Base-by-base conservation (phyloP, 331 rosid genomes). In the Pyrus hybrid region DNA sequence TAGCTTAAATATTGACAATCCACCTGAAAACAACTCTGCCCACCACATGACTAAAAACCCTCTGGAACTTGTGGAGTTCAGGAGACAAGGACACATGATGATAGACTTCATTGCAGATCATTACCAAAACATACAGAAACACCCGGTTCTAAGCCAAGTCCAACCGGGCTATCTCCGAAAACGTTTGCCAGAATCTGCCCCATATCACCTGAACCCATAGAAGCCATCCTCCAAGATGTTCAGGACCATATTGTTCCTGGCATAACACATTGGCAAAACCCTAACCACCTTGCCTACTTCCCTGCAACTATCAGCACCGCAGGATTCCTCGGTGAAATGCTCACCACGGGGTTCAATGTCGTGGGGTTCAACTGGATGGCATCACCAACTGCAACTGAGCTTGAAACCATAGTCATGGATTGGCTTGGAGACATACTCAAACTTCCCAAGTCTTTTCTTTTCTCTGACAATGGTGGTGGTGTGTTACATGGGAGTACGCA, bases 371-470 rank as follows among this genome's bases (percentile, higher is more conserved):
- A 76, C 32, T 85, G 88, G 88, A 5, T 81, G 22, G 70, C 88
- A 35, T 85, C 88, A 0, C 88, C 88, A 2, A 86, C 84, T 1
- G 85, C 79, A 5, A 85, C 86, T 5, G 88, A 85, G 78, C 84
- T 85, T 1, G 88, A 79, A 65, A 66, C 30, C 61, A 26, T 85
- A 4, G 86, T 81, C 28, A 74, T 79, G 79, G 86, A 85, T 68
- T 85, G 88, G 88, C 73, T 76, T 26, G 88, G 77, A 6, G 10
- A 76, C 28, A 75, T 82, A 77, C 77, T 85, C 8, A 29, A 71
- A 6, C 84, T 85, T 25, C 86, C 88, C 5, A 73, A 76, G n/a
- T 58, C 75, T 0, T 85, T 81, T 29, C 63, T 72, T 10, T 85
- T 81, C 51, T 81, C 84, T 4, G 80, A 76, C 21, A 32, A 26